Evolutionary conservation across 139 green algal genomes (phyloP).

Genomic region (Tetraselmis striata): DNA sequence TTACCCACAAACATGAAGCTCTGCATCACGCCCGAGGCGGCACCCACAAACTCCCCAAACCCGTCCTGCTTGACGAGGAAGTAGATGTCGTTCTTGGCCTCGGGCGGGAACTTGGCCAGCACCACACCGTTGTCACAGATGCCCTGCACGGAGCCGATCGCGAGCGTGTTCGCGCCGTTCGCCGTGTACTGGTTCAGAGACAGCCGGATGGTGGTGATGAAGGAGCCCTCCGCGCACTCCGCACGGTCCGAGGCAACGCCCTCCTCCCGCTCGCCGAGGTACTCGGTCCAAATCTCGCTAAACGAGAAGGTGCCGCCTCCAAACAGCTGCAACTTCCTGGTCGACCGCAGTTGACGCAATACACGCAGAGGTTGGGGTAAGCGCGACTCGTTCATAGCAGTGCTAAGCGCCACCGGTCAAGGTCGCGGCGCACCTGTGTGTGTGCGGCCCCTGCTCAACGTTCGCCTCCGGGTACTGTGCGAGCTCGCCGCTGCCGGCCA

Average conservation of each 20-base stretch:
- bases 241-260: background rate
- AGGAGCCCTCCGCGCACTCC: background rate
- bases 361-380: too few species aligned
- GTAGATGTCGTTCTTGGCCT: background rate
- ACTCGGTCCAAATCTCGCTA: background rate
- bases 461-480: too few species aligned
- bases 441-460: too few species aligned
- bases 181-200: background rate
- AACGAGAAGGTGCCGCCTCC: too few species aligned
- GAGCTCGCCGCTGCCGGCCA: too few species aligned
- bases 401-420: too few species aligned
- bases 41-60: background rate
- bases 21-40: background rate
- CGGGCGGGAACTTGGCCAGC: background rate
- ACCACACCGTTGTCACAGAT: background rate
- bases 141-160: background rate
- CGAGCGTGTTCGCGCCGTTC: background rate
- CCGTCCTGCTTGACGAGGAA: background rate
- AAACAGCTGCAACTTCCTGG: background rate
- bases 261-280: background rate
- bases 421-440: too few species aligned
- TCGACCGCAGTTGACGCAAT: too few species aligned
- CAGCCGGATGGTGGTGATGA: background rate
- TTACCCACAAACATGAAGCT: background rate
- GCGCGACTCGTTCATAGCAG: too few species aligned